Evolutionary conservation across 257 asterid genomes (phyloP), one percentile per base, ranked within the genome.

Genomic region (Ilex asprella): DNA sequence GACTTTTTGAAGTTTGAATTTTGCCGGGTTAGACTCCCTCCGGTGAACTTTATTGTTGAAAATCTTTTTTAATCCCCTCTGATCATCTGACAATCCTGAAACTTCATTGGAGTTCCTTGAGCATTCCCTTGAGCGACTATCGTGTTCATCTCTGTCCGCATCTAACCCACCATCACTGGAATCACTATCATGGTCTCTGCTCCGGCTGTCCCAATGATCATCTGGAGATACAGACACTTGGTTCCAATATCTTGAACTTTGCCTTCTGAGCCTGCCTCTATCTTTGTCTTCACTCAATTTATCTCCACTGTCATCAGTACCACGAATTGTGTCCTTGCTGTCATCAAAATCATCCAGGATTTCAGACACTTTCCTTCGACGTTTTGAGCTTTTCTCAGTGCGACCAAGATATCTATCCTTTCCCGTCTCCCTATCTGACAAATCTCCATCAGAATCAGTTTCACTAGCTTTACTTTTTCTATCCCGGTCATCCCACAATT

Each of bases 371-470:
- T 47, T 69, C 62, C 65, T 73, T 43, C 55, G 5, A 41, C 51
- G 71, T 68, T 76, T 66, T 64, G 64, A 70, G 56, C 75, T 75
- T 55, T 61, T 80, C 39, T 71, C 70, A 10, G 60, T 56, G 73
- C 58, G 65, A 62, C 49, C 64, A 39, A 47, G 67, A 39, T 59
- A 66, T 61, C 32, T 15, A 14, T 71, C 57, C 12, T 70, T 39
- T 32, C 71, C 81, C 56, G 59, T 54, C 63, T 64, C 69, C 63
- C 73, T 68, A 12, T 67, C 70, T 8, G 16, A 65, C 67, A 52
- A 44, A 61, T 69, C 77, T 63, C 63, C 62, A 57, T 58, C 62
- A 7, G 66, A 39, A 60, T 46, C 70, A 60, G 59, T 52, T 49
- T 69, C 69, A 10, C 30, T 39, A 49, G 56, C 39, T 60, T 59